Conservation (phyloP, 495 filamentous ascomycete genomes). For the Trichocladium uniseriatum region DNA sequence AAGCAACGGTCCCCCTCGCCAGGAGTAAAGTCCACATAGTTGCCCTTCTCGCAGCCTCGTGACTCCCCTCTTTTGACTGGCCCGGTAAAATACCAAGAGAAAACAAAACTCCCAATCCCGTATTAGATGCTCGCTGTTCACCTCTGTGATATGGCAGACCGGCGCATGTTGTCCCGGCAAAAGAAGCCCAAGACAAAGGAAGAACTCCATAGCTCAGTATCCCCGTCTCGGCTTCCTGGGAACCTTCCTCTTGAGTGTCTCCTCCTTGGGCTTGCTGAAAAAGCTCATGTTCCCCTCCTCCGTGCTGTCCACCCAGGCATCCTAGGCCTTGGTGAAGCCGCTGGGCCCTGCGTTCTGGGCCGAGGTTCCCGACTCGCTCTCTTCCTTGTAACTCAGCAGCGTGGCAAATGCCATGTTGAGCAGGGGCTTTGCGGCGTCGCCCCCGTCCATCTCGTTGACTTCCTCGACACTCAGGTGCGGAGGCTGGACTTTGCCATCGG, state of each 20-base stretch:
- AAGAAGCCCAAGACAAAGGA: not conserved
- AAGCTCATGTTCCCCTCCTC: conserved; percentile 27
- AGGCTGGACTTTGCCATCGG: conserved; percentile 13
- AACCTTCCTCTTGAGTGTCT: conserved; percentile 9
- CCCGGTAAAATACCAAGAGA: no score
- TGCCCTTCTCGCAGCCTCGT: no score
- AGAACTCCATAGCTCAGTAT: conserved; percentile 6
- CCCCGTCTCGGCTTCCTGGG: conserved; percentile 11
- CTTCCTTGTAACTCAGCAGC: conserved; percentile 23
- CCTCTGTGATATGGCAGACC: no score
- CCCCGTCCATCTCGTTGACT: conserved; percentile 23
- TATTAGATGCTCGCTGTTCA: no score
- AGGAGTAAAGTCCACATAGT: no score
- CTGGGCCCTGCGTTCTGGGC: conserved; percentile 1
- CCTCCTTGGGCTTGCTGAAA: conserved; percentile 17
- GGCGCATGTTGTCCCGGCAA: no score
- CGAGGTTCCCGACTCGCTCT: not conserved
- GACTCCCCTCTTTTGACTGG: no score
- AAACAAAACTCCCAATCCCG: no score
- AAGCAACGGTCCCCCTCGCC: conserved; percentile 5
- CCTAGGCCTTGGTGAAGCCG: conserved; percentile 15
- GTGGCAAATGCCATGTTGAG: conserved; percentile 31
- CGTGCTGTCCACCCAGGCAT: conserved; percentile 21
- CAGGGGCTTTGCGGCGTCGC: conserved; percentile 28
- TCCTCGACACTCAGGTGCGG: conserved; percentile 20